Percentiles rank a stretch among this genome's conserved stretches.
Conservation (phyloP, 352 stramenopile species). For the Phytophthora quininea region DNA sequence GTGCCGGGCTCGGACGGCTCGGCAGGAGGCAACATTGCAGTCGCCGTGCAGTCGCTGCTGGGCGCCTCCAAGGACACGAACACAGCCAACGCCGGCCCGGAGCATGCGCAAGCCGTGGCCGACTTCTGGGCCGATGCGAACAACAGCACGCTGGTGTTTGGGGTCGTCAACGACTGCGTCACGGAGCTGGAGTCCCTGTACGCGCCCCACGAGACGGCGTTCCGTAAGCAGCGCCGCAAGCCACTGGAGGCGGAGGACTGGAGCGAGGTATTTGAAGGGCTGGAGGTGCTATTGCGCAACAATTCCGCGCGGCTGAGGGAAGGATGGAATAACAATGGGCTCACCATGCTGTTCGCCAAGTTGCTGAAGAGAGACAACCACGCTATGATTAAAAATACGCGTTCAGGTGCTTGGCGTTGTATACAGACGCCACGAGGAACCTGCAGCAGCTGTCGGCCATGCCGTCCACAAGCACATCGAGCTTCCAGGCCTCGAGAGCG, state of each 20-base stretch:
- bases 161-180: constrained; percentile 82
- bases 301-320: constrained; percentile 72
- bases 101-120: constrained; percentile 54
- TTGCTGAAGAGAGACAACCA: constrained; percentile 87
- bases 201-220: constrained; percentile 78
- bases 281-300: constrained; percentile 83
- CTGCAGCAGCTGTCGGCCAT: constrained; percentile 66
- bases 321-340: constrained; percentile 83
- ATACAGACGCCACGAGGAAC: constrained; percentile 78
- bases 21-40: constrained; percentile 64
- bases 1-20: constrained; percentile 32
- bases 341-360: constrained; percentile 86
- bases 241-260: constrained; percentile 87
- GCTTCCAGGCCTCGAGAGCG: constrained; percentile 36
- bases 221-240: constrained; percentile 83
- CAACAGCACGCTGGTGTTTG: constrained; percentile 77
- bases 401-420: constrained; percentile 85
- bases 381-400: constrained; percentile 91
- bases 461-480: constrained; percentile 40
- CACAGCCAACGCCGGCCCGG: constrained; percentile 29
- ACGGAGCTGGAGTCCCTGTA: constrained; percentile 86
- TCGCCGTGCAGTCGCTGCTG: constrained; percentile 73
- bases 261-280: constrained; percentile 88
- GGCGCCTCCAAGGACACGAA: constrained; percentile 55
- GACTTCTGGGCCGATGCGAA: constrained; percentile 82